These are phyloP conservation scores for Kwoniella dejecticola DNA, from an alignment of 768 basidiomycete genomes.

Conservation along the genomic window DNA sequence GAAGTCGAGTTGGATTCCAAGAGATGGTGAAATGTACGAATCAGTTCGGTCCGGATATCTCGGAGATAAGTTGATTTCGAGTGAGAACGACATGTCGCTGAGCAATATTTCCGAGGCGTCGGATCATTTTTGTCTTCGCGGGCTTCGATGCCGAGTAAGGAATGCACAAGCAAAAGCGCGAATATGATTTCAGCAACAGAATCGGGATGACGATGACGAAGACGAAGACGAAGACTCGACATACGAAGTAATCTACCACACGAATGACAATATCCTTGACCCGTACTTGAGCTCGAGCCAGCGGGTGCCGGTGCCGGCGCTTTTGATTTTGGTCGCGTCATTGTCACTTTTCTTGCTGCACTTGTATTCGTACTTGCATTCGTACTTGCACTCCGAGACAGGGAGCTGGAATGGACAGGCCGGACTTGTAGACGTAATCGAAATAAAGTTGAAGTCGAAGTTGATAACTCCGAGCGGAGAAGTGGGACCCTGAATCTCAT, in stretches of 20 bases:
- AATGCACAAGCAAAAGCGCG: neutral
- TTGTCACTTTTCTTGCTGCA: neutral
- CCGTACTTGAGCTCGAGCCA: neutral
- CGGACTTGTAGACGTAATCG: no score
- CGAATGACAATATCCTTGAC: constrained; percentile 16
- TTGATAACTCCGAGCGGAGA: no score
- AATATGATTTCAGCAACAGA: neutral
- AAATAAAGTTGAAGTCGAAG: no score
- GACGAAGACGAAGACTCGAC: neutral
- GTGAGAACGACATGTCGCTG: constrained; percentile 26
- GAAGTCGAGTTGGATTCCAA: no score
- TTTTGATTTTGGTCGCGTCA: constrained; percentile 1
- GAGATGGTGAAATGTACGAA: constrained; percentile 10
- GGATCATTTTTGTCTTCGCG: constrained; percentile 16
- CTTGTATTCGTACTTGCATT: neutral
- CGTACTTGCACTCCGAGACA: neutral
- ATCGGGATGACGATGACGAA: neutral
- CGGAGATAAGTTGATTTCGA: constrained; percentile 9
- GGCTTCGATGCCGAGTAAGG: neutral
- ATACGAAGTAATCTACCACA: constrained; percentile 19
- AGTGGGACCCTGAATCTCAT: no score
- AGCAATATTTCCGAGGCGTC: constrained; percentile 42
- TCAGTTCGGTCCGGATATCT: neutral
- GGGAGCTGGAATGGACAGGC: no score
- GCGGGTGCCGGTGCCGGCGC: neutral